Conservation (phyloP, 148 eudicot genomes). For the Talinum fruticosum region DNA sequence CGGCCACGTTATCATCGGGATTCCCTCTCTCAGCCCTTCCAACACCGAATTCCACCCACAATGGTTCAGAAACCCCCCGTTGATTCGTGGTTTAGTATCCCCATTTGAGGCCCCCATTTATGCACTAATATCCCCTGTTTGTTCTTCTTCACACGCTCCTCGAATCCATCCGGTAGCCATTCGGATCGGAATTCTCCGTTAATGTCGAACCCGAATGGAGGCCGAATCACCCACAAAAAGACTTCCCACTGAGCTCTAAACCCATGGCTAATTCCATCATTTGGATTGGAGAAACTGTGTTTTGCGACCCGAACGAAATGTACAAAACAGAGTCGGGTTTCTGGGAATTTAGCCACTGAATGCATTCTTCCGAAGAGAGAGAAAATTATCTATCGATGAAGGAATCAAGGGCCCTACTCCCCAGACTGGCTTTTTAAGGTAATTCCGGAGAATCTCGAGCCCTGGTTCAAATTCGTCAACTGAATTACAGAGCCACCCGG, state of each 20-base stretch:
- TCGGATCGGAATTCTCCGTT: slow-evolving; percentile 39
- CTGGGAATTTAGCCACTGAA: slow-evolving; percentile 47
- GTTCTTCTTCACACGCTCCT: slow-evolving; percentile 31
- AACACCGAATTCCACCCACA: slow-evolving; percentile 49
- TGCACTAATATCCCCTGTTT: slow-evolving; percentile 44
- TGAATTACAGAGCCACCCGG: slow-evolving; percentile 61
- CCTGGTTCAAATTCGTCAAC: slow-evolving; percentile 77
- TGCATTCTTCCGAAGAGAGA: slow-evolving; percentile 34
- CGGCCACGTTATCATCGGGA: slow-evolving; percentile 56
- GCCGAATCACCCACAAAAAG: slow-evolving; percentile 70
- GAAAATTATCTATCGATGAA: background rate
- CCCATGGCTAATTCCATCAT: slow-evolving; percentile 88
- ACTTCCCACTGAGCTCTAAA: slow-evolving; percentile 48
- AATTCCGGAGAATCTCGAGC: slow-evolving; percentile 35
- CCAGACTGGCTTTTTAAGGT: slow-evolving; percentile 51
- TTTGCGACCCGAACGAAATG: slow-evolving; percentile 86
- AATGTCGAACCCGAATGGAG: slow-evolving; percentile 58
- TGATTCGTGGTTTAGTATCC: slow-evolving; percentile 54
- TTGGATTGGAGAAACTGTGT: slow-evolving; percentile 52
- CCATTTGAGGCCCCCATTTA: slow-evolving; percentile 77
- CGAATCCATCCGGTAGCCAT: slow-evolving; percentile 75
- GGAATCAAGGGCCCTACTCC: slow-evolving; percentile 57
- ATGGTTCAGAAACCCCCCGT: slow-evolving; percentile 37
- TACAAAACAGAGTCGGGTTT: slow-evolving; percentile 46
- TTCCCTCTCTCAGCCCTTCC: slow-evolving; percentile 69